These are phyloP conservation scores for Lathyrus aphaca DNA, from an alignment of 306 rosid genomes.

Conservation along the genomic window DNA sequence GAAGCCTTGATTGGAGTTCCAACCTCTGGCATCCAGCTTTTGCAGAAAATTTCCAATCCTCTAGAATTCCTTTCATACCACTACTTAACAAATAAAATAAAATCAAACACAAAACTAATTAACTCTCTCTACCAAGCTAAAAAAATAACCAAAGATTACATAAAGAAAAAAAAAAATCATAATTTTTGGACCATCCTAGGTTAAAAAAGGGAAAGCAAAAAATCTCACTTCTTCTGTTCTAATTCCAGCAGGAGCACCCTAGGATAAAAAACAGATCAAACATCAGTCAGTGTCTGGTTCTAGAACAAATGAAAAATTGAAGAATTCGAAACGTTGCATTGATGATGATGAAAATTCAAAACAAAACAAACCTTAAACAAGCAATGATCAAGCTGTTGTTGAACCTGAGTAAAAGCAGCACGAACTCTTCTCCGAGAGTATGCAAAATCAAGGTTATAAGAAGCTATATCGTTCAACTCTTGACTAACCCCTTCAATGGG, in stretches of 20 bases:
- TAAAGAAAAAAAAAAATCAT: no score
- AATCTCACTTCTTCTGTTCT: slow-evolving; percentile 78
- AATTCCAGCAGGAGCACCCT: slow-evolving; percentile 87
- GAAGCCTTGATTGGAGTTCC: slow-evolving; percentile 65
- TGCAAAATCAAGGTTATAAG: slow-evolving; percentile 66
- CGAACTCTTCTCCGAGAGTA: slow-evolving; percentile 67
- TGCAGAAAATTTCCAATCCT: slow-evolving; percentile 79
- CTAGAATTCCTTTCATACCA: slow-evolving; percentile 82
- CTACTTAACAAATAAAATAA: slow-evolving; percentile 46
- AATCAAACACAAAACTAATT: not conserved
- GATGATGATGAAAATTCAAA: slow-evolving; percentile 18
- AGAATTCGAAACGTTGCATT: slow-evolving; percentile 3
- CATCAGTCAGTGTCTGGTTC: slow-evolving; percentile 28
- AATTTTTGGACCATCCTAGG: not conserved
- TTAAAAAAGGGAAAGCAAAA: slow-evolving; percentile 23
- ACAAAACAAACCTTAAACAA: slow-evolving; percentile 61
- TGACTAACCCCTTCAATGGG: slow-evolving; percentile 57
- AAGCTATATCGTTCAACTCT: slow-evolving; percentile 60
- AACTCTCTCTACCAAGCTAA: not conserved
- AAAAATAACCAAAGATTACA: not conserved
- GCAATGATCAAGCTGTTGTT: slow-evolving; percentile 66
- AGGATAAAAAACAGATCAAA: slow-evolving; percentile 23
- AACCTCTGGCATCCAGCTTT: slow-evolving; percentile 63
- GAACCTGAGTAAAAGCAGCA: slow-evolving; percentile 58
- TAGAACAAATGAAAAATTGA: slow-evolving; percentile 2